Base-by-base conservation (phyloP, 495 filamentous ascomycete species). In the Aspergillus baeticus region DNA sequence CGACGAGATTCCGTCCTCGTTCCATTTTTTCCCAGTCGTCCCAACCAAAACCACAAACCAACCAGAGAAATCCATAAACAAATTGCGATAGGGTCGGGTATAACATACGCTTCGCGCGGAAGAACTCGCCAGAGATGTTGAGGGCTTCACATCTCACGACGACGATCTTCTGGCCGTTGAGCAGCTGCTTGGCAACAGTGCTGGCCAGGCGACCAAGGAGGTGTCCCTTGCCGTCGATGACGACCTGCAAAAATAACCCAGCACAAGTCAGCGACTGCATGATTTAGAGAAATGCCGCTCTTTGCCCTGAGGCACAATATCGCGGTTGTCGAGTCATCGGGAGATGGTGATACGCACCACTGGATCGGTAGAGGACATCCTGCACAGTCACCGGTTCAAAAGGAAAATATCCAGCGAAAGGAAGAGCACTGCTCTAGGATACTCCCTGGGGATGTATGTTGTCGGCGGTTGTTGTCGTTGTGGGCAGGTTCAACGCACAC, bases 71-170 rank as follows among this genome's bases (percentile, higher is more conserved):
- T 11, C 36, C 37, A 43, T 39, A 51, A 45, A 41, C 51, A 23
- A 23, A 44, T 31, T 34, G 17, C 35, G 29, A 37, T 20, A 45
- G 54, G 52, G 48, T 69, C 48, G 61, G 60, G 57, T 62, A 60
- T 37, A 75, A 93, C 94, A 80, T 95, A 98, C 94, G 87, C 86
- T 98, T 98, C 69, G 92, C 87, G 71, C 94, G 91, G 87, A 98
- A 98, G 90, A 98, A 98, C 82, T 97, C 94, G 81, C 94, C 94
- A 68, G 94, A 98, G 85, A 98, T 98, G 86, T 98, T 98, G 72
- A 98, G 86, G 69, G 88, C 90, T 79, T 98, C 94, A 83, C 90
- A 96, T 83, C 94, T 90, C 74, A 98, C 95, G 60, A 98, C 87
- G 61, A 96, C 93, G 77, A 98, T 92, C 87, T 98, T 96, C 84